These are phyloP conservation scores for Austroboletus niveus DNA, from an alignment of 1,284 basidiomycete species.

Conservation along the genomic window DNA sequence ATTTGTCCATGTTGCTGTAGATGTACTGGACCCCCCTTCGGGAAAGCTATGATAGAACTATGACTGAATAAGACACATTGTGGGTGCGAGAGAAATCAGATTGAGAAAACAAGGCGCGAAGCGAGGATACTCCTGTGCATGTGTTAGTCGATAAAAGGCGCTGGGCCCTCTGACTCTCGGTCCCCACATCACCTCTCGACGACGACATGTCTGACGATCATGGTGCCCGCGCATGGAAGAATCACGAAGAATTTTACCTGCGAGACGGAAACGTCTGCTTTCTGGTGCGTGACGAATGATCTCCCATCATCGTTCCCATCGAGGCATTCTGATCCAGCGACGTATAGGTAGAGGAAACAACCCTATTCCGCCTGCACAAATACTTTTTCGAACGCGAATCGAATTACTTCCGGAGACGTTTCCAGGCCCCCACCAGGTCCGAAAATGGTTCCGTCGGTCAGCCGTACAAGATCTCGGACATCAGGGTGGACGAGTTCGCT, in stretches of 20 bases:
- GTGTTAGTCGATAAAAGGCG: constrained; percentile 16
- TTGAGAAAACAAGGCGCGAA: constrained; percentile 15
- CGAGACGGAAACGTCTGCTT: constrained; percentile 21
- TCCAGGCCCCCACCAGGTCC: constrained; percentile 27
- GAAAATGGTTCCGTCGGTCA: constrained; percentile 39
- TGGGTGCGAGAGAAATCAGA: constrained; percentile 1
- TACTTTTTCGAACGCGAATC: constrained; percentile 70
- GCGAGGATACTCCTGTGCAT: not conserved
- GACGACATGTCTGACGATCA: constrained; percentile 4
- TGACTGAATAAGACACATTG: constrained; percentile 7
- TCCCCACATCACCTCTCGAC: not conserved
- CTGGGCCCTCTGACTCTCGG: not conserved
- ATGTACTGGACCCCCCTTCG: not conserved
- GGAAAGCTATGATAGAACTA: constrained; percentile 3
- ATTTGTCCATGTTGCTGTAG: constrained; percentile 24
- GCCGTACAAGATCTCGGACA: constrained; percentile 28
- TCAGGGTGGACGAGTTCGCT: constrained; percentile 50
- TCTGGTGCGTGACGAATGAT: constrained; percentile 11
- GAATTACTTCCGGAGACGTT: constrained; percentile 40
- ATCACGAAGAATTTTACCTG: constrained; percentile 18
- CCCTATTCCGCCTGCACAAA: constrained; percentile 56
- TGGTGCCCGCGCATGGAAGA: not conserved
- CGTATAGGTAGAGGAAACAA: constrained; percentile 42
- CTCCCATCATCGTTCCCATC: not conserved
- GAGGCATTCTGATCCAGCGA: not conserved